Base-by-base conservation (phyloP, 192 early-diverging fungal genomes). In the Entomortierella chlamydospora region DNA sequence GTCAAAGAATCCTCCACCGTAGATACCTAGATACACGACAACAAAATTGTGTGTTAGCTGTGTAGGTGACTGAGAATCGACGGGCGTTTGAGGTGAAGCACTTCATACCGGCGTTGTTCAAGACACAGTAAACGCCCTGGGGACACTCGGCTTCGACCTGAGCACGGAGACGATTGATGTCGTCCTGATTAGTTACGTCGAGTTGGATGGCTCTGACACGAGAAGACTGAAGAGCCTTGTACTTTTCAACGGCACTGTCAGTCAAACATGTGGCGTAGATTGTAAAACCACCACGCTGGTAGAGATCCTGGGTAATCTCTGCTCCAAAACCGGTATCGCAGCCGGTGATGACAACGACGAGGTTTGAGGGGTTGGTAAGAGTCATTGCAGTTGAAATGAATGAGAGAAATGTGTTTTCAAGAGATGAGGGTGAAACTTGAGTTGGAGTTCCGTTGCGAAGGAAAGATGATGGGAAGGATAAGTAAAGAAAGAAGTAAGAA, bases 201-300 rank as follows among this genome's bases (percentile, higher is more conserved):
- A 79, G 61, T 22, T 69, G 74, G 29, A 79, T 23, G n/a, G 68
- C 64, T 1, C 74, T 49, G 22, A 79, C 34, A 23, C 74, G 74
- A 13, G 74, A 79, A 0, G 74, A 79, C 18, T 64, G 64, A 2
- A 28, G 57, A 13, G 68, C 56, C 1, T 70, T 79, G 57, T 79
- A 79, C 7, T 37, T 37, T 26, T 65, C 68, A 41, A 79, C 68
- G 0, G 62, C 55, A 39, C 65, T 31, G 1, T 79, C 68, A 11
- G 76, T 79, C 68, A 79, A 29, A 31, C 76, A 79, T 18, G 76
- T 79, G 15, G 76, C 76, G 50, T 79, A 79, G 43, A 79, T 59
- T 9, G 76, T 79, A 57, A 52, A 79, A 13, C 76, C 76, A 11
- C 68, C 68, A 3, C 68, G 62, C 15, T 70, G 15, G 57, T 70